These are phyloP conservation scores for Papiliotrema flavescens DNA, from an alignment of 1,284 basidiomycete genomes.

Conservation along the genomic window DNA sequence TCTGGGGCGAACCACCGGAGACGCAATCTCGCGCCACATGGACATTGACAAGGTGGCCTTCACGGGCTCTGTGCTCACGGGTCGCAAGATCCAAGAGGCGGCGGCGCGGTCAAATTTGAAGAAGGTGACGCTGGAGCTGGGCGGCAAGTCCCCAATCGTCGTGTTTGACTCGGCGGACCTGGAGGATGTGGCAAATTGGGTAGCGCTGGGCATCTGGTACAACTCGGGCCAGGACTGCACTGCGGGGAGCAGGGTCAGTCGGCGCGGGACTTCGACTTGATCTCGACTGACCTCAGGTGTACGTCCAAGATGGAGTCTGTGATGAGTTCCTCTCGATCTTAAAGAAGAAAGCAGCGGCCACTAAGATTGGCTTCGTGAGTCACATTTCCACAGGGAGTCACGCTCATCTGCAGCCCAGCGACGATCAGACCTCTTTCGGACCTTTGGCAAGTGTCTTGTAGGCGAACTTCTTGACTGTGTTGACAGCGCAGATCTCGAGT, in stretches of 20 bases:
- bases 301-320: slow-evolving; percentile 78
- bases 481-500: slow-evolving; percentile 60
- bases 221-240: slow-evolving; percentile 38
- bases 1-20: slow-evolving; percentile 75
- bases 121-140: slow-evolving; percentile 57
- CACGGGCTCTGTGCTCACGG: slow-evolving; percentile 65
- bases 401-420: slow-evolving; percentile 56
- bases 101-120: slow-evolving; percentile 84
- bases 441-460: slow-evolving; percentile 54
- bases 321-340: slow-evolving; percentile 85
- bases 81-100: slow-evolving; percentile 79
- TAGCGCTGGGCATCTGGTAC: slow-evolving; percentile 40
- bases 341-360: slow-evolving; percentile 63
- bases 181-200: slow-evolving; percentile 68
- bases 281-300: slow-evolving; percentile 50
- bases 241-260: slow-evolving; percentile 68
- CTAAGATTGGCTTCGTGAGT: slow-evolving; percentile 61
- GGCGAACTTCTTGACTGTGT: background rate
- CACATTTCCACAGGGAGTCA: background rate
- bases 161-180: slow-evolving; percentile 53
- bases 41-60: slow-evolving; percentile 71
- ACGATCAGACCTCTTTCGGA: slow-evolving; percentile 70
- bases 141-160: slow-evolving; percentile 54
- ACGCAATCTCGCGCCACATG: slow-evolving; percentile 69
- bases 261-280: background rate